Base-by-base conservation (phyloP, 208 protist species). In the Crithidia sp. region DNA sequence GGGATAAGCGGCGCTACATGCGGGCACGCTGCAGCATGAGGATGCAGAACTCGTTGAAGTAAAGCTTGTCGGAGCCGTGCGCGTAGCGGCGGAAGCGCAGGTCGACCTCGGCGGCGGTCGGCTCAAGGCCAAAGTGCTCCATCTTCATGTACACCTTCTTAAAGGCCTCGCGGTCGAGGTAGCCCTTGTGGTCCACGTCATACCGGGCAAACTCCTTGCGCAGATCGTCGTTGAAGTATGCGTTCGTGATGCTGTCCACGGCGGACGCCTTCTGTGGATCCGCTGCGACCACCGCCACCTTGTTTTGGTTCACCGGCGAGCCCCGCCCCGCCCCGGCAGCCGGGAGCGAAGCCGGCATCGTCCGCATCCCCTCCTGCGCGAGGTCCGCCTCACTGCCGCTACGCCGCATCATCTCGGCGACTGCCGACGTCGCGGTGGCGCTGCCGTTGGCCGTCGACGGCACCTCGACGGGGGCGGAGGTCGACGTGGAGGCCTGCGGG, bases 1-100 rank as follows among this genome's bases (percentile, higher is more conserved):
- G 28, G 28, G 28, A 28, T 28, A 28, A 28, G 28, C 28, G 28
- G 28, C 28, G 28, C 28, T 28, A 96, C 87, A 96, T 91, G 40
- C 84, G 85, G 16, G 84, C 85, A 59, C 89, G 88, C 58, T 89
- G 86, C n/a, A 96, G 82, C 91, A 96, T 94, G 17, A 96, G 79
- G 39, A 94, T 71, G 57, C 87, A 96, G 68, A 96, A 96, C 74
- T 94, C 87, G 45, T 96, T 70, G 60, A 90, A 96, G 50, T 63
- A 84, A n/a, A 96, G 74, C 57, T 83, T 84, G 13, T 92, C 64
- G 12, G 73, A 81, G 6, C 74, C 64, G 14, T 71, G 62, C 36
- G 74, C 73, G 69, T 96, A 94, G 10, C 76, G 78, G 16, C 64
- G 70, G 59, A 96, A 88, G 39, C 80, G 79, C 45, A 67, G 66